phyloP scores from a whole-genome alignment of 2,329 filamentous ascomycete species.

The Macrophomina pseudophaseolina region DNA sequence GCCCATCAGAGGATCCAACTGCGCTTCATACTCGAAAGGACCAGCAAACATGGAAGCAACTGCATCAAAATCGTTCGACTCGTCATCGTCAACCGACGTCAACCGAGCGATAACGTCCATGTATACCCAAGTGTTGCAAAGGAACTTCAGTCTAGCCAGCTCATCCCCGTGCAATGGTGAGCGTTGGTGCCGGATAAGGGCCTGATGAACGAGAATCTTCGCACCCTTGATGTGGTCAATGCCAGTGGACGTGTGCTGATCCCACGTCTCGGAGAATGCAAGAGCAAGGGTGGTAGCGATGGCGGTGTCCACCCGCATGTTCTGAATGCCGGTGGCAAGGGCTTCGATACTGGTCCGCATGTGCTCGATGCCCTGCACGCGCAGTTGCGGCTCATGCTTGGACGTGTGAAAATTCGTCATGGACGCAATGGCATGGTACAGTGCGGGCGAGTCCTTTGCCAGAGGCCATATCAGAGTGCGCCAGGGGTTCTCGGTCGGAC shows the following conservation, averaged over 20 bases:
- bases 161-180: conserved; percentile 49
- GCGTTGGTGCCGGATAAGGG: conserved; percentile 56
- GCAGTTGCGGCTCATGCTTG: conserved; percentile 61
- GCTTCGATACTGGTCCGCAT: conserved; percentile 68
- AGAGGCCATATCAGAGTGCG: conserved; percentile 72
- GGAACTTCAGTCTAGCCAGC: conserved; percentile 64
- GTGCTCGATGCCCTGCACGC: conserved; percentile 69
- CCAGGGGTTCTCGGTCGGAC: conserved; percentile 73
- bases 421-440: conserved; percentile 71
- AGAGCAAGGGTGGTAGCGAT: conserved; percentile 73
- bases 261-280: conserved; percentile 74
- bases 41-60: conserved; percentile 44
- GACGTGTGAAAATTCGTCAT: conserved; percentile 73
- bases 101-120: conserved; percentile 74
- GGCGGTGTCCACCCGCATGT: conserved; percentile 68
- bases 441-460: conserved; percentile 65
- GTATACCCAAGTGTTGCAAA: conserved; percentile 75
- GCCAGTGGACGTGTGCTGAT: conserved; percentile 70
- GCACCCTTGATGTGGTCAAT: conserved; percentile 73
- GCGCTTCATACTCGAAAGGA: conserved; percentile 49
- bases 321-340: conserved; percentile 64
- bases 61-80: conserved; percentile 57
- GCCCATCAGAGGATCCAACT: conserved; percentile 74
- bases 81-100: conserved; percentile 65
- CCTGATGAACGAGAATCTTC: conserved; percentile 66